Base-by-base conservation (phyloP, 495 filamentous ascomycete genomes). In the Staphylotrichum longicolle region DNA sequence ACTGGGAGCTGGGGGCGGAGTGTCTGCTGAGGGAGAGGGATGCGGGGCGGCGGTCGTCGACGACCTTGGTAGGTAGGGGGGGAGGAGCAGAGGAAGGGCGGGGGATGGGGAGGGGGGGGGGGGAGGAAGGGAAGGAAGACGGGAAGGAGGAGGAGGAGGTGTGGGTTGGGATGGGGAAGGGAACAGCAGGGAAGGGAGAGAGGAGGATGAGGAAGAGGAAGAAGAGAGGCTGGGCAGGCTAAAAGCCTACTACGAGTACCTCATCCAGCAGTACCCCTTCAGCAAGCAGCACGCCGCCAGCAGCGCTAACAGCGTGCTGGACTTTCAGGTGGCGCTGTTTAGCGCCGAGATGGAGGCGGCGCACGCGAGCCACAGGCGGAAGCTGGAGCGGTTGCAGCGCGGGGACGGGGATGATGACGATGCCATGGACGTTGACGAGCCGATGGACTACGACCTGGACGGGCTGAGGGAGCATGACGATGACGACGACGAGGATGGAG, bases 1-100 rank as follows among this genome's bases (percentile, higher is more conserved):
- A 69, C 30, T 81, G 78, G 78, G 70, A 72, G 20, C 20, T 78
- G 15, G 78, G 78, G 0, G 70, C 72, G 0, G 77, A 80, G 69
- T 70, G 80, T 20, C 64, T 81, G 7, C 66, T 75, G 66, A 62
- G 76, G 11, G 72, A 74, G 34, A 72, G 73, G n/a, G 75, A 77
- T 1, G 20, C 20, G 20, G 20, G 58, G 37, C 6, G 10, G 41
- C 35, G 12, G 14, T 48, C 7, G 39, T 32, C n/a, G 15, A 48
- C n/a, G 15, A 48, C 20, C 39, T 3, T 7, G 33, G 33, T 27
- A 2, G n/a, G 10, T 32, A 40, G 12, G 40, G 20, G 12, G 40
- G 20, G 20, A 27, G 20, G 20, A 27, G 20, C 20, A 27, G 20
- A 27, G 20, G 20, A 48, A 15, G 34, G 3, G 3, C 42, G 33